These are phyloP conservation scores for Achaetomium macrosporum DNA, from an alignment of 2,329 filamentous ascomycete species.

Conservation along the genomic window DNA sequence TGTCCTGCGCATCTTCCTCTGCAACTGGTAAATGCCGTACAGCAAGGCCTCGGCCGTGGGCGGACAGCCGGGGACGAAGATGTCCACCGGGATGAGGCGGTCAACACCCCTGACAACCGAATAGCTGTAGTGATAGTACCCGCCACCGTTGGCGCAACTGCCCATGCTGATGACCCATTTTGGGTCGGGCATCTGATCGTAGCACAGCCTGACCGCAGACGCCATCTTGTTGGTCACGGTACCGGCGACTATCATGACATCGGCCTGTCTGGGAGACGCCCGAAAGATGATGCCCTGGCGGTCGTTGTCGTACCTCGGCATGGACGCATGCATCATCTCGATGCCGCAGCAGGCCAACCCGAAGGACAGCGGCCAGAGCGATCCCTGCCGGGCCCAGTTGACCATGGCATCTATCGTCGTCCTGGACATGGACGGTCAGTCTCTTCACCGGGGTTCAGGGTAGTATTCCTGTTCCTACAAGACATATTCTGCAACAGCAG, in stretches of 20 bases:
- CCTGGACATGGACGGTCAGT: background rate
- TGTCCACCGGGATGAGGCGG: constrained; percentile 60
- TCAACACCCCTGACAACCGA: constrained; percentile 60
- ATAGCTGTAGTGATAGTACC: constrained; percentile 71
- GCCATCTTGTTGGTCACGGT: constrained; percentile 97
- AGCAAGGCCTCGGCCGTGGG: constrained; percentile 43
- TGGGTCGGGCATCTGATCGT: constrained; percentile 93
- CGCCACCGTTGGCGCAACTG: constrained; percentile 49
- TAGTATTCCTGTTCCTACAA: background rate
- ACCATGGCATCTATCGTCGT: constrained; percentile 72
- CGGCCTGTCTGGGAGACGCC: constrained; percentile 78
- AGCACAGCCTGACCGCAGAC: constrained; percentile 80
- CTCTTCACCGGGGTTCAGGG: background rate
- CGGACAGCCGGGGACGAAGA: constrained; percentile 61
- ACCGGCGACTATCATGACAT: constrained; percentile 90
- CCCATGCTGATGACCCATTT: constrained; percentile 58
- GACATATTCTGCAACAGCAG: constrained; percentile 4
- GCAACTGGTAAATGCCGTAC: constrained; percentile 59
- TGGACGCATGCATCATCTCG: constrained; percentile 90
- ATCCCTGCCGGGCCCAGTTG: constrained; percentile 81
- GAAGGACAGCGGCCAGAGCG: constrained; percentile 85
- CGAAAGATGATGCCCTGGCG: constrained; percentile 86
- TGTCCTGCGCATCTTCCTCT: constrained; percentile 59
- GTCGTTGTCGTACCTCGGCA: constrained; percentile 84
- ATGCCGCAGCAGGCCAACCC: constrained; percentile 83